A percentile compares a stretch with the other conserved stretches of the same genome.
These are phyloP conservation scores for Talaromyces sp. DNA, from an alignment of 2,329 filamentous ascomycete genomes.

Conservation along the genomic window DNA sequence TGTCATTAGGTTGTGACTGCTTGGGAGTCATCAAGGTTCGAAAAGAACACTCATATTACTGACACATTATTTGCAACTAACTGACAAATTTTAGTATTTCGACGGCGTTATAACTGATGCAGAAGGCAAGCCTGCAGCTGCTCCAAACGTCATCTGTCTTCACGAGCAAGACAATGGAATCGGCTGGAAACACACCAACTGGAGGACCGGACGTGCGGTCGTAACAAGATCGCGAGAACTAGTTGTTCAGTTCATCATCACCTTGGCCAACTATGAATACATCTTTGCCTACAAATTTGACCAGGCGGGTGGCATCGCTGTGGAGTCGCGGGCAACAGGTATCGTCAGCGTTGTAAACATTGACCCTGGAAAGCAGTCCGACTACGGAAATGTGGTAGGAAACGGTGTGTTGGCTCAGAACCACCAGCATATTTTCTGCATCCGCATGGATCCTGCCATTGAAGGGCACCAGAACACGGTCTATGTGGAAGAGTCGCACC, in stretches of 20 bases:
- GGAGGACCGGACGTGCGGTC: conserved; percentile 58
- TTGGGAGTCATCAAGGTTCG: conserved; percentile 56
- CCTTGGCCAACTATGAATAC: conserved; percentile 67
- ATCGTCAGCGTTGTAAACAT: conserved; percentile 61
- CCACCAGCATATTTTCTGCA: conserved; percentile 70
- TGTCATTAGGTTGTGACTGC: conserved; percentile 65
- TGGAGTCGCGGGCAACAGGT: conserved; percentile 63
- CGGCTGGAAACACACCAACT: conserved; percentile 67
- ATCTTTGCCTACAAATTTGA: conserved; percentile 68
- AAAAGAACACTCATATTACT: background rate
- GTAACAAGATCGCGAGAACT: conserved; percentile 59
- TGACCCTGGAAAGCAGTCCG: conserved; percentile 53
- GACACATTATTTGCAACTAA: no score
- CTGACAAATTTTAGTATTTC: conserved; percentile 42
- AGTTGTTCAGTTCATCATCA: conserved; percentile 64
- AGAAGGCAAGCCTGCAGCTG: conserved; percentile 51
- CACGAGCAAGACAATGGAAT: conserved; percentile 67
- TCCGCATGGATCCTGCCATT: conserved; percentile 57
- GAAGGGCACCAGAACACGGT: conserved; percentile 51
- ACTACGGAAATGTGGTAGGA: conserved; percentile 61
- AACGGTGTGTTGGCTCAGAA: conserved; percentile 61
- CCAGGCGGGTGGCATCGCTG: conserved; percentile 60
- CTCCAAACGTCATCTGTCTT: conserved; percentile 64
- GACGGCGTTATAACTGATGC: conserved; percentile 53
- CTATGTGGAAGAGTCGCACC: conserved; percentile 51